Evolutionary conservation across 1,139 yeast genomes (phyloP).

Genomic region (Petasospora rhodanensis): DNA sequence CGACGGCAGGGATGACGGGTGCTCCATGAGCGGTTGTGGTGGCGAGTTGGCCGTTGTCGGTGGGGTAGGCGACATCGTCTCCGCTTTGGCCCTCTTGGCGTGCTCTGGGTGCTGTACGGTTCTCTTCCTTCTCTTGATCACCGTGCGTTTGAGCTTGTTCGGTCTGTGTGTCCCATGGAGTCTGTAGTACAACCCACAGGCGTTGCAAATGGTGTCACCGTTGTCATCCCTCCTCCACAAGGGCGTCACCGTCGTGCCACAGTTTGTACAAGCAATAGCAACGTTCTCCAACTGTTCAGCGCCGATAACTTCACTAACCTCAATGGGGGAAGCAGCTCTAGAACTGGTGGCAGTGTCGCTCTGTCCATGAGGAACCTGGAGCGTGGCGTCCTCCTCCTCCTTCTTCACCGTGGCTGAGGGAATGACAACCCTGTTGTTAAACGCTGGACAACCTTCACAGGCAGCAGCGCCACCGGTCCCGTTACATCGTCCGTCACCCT

Average conservation of each 20-base stretch:
- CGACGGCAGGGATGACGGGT: too few species aligned
- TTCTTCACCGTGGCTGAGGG: slow-evolving; percentile 7
- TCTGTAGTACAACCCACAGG: slow-evolving; percentile 76
- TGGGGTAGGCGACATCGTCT: background rate
- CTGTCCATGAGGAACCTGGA: too few species aligned
- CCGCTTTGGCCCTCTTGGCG: slow-evolving; percentile 3
- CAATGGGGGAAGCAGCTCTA: slow-evolving; percentile 17
- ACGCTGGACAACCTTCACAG: slow-evolving; percentile 82
- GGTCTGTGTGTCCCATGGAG: slow-evolving; percentile 81
- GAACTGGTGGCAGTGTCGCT: too few species aligned
- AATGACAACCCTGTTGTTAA: slow-evolving; percentile 58
- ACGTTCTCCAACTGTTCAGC: slow-evolving; percentile 35
- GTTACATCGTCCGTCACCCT: slow-evolving; percentile 80
- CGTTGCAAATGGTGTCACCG: slow-evolving; percentile 83
- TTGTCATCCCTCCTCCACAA: slow-evolving; percentile 79
- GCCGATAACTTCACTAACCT: slow-evolving; percentile 22
- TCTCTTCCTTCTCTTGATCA: slow-evolving; percentile 72
- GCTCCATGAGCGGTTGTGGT: too few species aligned
- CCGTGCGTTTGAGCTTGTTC: slow-evolving; percentile 63
- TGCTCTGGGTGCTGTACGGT: background rate
- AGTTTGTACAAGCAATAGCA: slow-evolving; percentile 75
- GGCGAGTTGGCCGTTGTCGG: background rate
- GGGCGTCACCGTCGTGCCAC: slow-evolving; percentile 81
- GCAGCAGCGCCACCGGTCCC: slow-evolving; percentile 84
- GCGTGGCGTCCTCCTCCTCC: too few species aligned